Evolutionary conservation across 2,329 filamentous ascomycete species (phyloP).

Genomic region (Capronia coronata): DNA sequence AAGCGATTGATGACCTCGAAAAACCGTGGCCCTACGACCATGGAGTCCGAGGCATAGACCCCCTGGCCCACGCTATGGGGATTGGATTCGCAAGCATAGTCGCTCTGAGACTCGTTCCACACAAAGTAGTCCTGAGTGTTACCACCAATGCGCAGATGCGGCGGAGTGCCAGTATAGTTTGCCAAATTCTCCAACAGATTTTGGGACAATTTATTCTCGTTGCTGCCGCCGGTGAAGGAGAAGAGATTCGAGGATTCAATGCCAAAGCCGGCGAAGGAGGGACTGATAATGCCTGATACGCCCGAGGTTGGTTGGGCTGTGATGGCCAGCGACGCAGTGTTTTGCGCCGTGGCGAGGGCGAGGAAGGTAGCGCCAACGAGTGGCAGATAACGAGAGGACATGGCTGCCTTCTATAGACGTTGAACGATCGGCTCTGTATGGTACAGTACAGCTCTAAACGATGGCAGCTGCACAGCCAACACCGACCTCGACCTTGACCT

Average conservation of each 20-base stretch:
- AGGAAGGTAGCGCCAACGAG: slow-evolving; percentile 15
- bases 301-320: slow-evolving; percentile 20
- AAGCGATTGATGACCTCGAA: slow-evolving; percentile 46
- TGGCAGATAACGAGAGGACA: slow-evolving; percentile 20
- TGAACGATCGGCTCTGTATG: background rate
- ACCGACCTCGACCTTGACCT: slow-evolving; percentile 1
- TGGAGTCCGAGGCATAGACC: slow-evolving; percentile 38
- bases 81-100: slow-evolving; percentile 38
- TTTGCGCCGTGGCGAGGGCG: slow-evolving; percentile 15
- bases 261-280: slow-evolving; percentile 46
- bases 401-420: slow-evolving; percentile 6
- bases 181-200: slow-evolving; percentile 46
- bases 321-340: slow-evolving; percentile 18
- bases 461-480: background rate
- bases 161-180: slow-evolving; percentile 44
- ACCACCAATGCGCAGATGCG: slow-evolving; percentile 46
- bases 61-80: slow-evolving; percentile 36
- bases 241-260: slow-evolving; percentile 50
- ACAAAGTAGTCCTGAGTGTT: slow-evolving; percentile 49
- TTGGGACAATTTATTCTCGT: slow-evolving; percentile 42
- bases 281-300: slow-evolving; percentile 32
- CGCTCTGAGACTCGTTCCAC: slow-evolving; percentile 35
- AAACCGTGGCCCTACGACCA: slow-evolving; percentile 44
- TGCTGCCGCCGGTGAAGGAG: slow-evolving; percentile 43
- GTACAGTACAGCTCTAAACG: background rate